Conservation (phyloP, 139 green algal genomes). For the Haematococcus sp. region DNA sequence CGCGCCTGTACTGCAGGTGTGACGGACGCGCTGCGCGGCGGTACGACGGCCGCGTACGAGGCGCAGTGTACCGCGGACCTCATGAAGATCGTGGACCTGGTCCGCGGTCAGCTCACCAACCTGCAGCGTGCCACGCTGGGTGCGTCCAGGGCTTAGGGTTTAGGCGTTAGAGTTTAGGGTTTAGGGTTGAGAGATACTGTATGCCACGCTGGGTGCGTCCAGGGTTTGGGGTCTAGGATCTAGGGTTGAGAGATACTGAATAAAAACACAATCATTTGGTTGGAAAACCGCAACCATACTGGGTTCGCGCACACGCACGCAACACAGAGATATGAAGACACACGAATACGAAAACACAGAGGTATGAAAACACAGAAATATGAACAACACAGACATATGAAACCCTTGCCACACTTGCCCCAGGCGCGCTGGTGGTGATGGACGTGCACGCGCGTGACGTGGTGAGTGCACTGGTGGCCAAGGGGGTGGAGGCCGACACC, state of each 20-base stretch:
- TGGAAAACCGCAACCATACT: too few species aligned
- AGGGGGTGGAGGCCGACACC: slow-evolving; percentile 27
- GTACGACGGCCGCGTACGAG: slow-evolving; percentile 26
- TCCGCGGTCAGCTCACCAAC: slow-evolving; percentile 70
- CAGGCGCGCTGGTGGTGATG: slow-evolving; percentile 78
- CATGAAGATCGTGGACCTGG: slow-evolving; percentile 44
- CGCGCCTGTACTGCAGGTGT: slow-evolving; percentile 13
- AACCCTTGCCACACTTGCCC: neutral
- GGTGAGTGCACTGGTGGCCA: slow-evolving; percentile 38
- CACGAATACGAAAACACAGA: too few species aligned
- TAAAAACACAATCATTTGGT: too few species aligned
- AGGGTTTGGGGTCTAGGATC: too few species aligned
- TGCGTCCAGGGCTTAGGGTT: slow-evolving; percentile 11
- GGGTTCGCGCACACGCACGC: too few species aligned
- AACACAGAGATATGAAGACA: too few species aligned
- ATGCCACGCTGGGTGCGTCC: too few species aligned
- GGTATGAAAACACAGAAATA: too few species aligned
- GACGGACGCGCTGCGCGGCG: slow-evolving; percentile 14
- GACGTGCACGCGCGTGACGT: slow-evolving; percentile 75
- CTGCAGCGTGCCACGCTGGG: slow-evolving; percentile 70
- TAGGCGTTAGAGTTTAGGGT: too few species aligned
- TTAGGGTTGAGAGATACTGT: too few species aligned
- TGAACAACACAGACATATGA: too few species aligned
- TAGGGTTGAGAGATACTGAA: too few species aligned
- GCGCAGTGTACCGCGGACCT: slow-evolving; percentile 45